A percentile compares a stretch with the other conserved stretches of the same genome.
phyloP scores from a whole-genome alignment of 352 stramenopile genomes.

The Pilasporangium apinafurcum region DNA sequence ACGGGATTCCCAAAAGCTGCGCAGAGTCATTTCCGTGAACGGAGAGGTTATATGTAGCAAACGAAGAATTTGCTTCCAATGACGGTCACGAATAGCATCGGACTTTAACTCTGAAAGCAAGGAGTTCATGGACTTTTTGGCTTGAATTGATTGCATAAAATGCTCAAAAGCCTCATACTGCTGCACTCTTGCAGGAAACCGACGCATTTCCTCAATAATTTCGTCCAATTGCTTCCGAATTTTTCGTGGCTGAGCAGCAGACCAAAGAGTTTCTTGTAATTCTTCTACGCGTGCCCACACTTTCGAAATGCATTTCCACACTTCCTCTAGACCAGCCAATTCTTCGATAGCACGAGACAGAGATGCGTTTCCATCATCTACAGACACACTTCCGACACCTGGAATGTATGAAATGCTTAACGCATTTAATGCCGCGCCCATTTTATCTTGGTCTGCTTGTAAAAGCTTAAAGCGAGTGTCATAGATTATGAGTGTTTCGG shows the following conservation, averaged over 20 bases:
- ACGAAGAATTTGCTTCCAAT: constrained; percentile 98
- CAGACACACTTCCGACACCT: constrained; percentile 31
- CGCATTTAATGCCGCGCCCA: constrained; percentile 93
- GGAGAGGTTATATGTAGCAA: constrained; percentile 90
- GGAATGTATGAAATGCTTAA: constrained; percentile 82
- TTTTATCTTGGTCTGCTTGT: constrained; percentile 91
- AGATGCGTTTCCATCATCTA: constrained; percentile 71
- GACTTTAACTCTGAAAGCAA: constrained; percentile 98
- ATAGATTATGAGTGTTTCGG: constrained; percentile 80
- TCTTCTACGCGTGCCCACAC: constrained; percentile 86
- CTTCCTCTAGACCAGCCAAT: constrained; percentile 95
- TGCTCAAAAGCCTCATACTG: constrained; percentile 98
- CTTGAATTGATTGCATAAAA: constrained; percentile 91
- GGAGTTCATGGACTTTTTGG: constrained; percentile 90
- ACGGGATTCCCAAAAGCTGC: constrained; percentile 96
- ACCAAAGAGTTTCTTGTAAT: constrained; percentile 94
- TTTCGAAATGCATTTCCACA: constrained; percentile 94
- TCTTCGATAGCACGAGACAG: constrained; percentile 85
- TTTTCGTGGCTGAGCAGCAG: constrained; percentile 91
- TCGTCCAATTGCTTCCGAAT: constrained; percentile 95
- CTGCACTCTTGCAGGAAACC: constrained; percentile 93
- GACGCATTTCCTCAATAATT: constrained; percentile 94
- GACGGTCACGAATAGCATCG: constrained; percentile 97
- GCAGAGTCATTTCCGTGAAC: constrained; percentile 95
- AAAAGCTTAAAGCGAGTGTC: constrained; percentile 82